A percentile compares a stretch with the other conserved stretches of the same genome.
phyloP scores from a whole-genome alignment of 768 basidiomycete genomes.

The Lactarius sanguifluus region DNA sequence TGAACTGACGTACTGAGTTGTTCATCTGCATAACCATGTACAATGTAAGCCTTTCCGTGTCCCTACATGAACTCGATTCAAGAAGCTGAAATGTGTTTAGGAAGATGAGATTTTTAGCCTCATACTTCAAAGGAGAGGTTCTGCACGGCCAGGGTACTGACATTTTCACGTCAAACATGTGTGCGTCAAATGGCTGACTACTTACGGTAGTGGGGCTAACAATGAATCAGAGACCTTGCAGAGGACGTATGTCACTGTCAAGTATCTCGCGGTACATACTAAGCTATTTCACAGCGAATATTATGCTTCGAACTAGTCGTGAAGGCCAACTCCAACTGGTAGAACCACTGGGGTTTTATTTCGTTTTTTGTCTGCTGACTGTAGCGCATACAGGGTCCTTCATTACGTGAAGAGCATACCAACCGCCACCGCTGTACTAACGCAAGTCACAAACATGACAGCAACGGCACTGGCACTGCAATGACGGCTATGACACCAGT shows the following conservation, averaged over 20 bases:
- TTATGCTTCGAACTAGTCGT: constrained; percentile 80
- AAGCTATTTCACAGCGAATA: constrained; percentile 59
- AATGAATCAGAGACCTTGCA: constrained; percentile 62
- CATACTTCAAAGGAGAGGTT: constrained; percentile 96
- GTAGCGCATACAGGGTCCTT: constrained; percentile 63
- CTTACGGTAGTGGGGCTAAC: background rate
- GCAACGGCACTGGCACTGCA: no score
- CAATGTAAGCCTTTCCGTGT: constrained; percentile 62
- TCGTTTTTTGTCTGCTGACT: constrained; percentile 31
- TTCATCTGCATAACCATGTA: constrained; percentile 97
- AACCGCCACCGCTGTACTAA: no score
- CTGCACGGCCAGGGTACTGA: constrained; percentile 82
- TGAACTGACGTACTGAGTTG: constrained; percentile 78
- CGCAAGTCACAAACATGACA: no score
- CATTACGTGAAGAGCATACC: constrained; percentile 86
- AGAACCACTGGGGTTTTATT: constrained; percentile 35
- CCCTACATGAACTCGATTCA: constrained; percentile 1
- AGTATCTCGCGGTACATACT: constrained; percentile 14
- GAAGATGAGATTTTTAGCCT: constrained; percentile 85
- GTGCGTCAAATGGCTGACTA: constrained; percentile 44
- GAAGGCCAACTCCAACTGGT: constrained; percentile 78
- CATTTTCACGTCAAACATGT: constrained; percentile 97
- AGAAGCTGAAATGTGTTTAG: constrained; percentile 39
- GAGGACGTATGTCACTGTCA: constrained; percentile 63
- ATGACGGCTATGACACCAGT: no score